Conservation (phyloP, 2,329 filamentous ascomycete genomes). For the Neonectria coccinea region DNA sequence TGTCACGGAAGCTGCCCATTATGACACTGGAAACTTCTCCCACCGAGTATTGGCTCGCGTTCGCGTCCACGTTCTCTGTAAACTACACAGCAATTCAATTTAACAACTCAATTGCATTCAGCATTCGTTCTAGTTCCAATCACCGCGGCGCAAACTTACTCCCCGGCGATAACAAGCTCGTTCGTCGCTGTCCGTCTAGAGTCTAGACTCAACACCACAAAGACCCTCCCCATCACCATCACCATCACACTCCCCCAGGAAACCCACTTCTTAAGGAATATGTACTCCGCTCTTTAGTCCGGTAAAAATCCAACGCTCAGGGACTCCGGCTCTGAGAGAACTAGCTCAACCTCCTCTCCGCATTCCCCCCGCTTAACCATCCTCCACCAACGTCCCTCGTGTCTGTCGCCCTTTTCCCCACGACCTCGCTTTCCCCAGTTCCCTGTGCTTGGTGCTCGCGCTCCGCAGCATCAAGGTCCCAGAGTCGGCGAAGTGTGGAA, state of each 20-base stretch:
- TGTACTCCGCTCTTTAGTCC: slow-evolving; percentile 76
- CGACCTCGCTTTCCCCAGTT: slow-evolving; percentile 11
- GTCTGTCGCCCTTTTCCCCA: slow-evolving; percentile 13
- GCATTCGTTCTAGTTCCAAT: not conserved
- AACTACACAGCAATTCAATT: no score
- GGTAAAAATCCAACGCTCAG: slow-evolving; percentile 67
- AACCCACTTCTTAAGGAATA: slow-evolving; percentile 3
- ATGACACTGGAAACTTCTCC: not conserved
- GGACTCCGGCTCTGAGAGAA: slow-evolving; percentile 72
- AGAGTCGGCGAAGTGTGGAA: slow-evolving; percentile 7
- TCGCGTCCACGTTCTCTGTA: not conserved
- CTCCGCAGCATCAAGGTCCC: slow-evolving; percentile 43
- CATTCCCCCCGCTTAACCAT: slow-evolving; percentile 20
- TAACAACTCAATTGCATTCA: not conserved
- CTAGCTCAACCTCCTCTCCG: slow-evolving; percentile 54
- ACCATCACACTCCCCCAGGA: not conserved
- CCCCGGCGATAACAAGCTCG: not conserved
- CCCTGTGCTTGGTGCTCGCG: slow-evolving; percentile 47
- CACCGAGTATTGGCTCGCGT: not conserved
- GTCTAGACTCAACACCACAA: not conserved
- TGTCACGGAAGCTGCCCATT: not conserved
- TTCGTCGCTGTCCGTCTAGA: not conserved
- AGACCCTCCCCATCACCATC: not conserved
- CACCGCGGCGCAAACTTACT: not conserved
- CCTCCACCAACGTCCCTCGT: slow-evolving; percentile 12